Evolutionary conservation across 805 yeast genomes (phyloP).

Genomic region (Metschnikowia colocasiae): DNA sequence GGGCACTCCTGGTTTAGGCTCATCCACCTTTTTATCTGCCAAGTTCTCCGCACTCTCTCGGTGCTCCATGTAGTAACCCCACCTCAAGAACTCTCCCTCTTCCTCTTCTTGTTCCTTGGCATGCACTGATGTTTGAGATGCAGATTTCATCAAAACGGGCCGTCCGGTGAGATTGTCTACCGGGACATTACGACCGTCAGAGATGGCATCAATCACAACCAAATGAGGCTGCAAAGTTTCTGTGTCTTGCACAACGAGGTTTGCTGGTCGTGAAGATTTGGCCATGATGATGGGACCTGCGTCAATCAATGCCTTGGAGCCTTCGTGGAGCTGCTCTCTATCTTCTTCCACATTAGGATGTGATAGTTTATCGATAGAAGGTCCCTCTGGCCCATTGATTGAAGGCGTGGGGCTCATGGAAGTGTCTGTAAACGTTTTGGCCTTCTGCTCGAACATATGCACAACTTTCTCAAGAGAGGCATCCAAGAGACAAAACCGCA

Average conservation of each 20-base stretch:
- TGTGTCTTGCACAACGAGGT: conserved; percentile 1
- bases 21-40: conserved; percentile 6
- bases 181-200: conserved; percentile 49
- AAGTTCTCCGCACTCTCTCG: conserved; percentile 33
- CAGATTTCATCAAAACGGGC: conserved; percentile 61
- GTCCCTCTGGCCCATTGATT: conserved; percentile 1
- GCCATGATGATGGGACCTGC: conserved; percentile 48
- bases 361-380: background rate
- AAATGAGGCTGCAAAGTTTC: conserved; percentile 54
- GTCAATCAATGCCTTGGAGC: conserved; percentile 48
- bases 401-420: conserved; percentile 18
- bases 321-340: conserved; percentile 41
- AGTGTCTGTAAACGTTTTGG: conserved; percentile 18
- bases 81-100: conserved; percentile 87
- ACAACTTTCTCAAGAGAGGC: conserved; percentile 51
- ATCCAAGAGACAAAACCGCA: conserved; percentile 53
- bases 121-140: conserved; percentile 61
- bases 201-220: conserved; percentile 64
- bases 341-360: background rate
- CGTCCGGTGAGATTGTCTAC: conserved; percentile 69
- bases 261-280: conserved; percentile 8
- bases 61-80: conserved; percentile 78
- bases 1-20: conserved; percentile 20
- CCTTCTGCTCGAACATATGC: conserved; percentile 46
- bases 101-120: conserved; percentile 81